Base-by-base conservation (phyloP, 2,329 filamentous ascomycete species). In the Xylaria sp. region DNA sequence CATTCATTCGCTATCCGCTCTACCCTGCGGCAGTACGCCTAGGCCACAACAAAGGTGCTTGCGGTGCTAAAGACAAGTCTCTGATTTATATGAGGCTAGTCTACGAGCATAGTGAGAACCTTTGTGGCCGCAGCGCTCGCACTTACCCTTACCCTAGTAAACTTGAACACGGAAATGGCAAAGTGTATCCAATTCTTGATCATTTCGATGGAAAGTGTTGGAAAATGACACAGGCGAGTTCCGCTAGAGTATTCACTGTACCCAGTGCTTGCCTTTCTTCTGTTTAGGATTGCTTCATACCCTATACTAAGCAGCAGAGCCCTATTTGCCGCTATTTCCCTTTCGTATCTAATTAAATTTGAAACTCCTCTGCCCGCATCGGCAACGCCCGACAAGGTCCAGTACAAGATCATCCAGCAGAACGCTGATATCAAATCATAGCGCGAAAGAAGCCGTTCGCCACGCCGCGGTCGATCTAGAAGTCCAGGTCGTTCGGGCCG, bases 371-470 rank as follows among this genome's bases (percentile, higher is more conserved):
- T 58, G 23, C 17, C 15, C 52, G 9, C 7, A 7, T 28, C 55
- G 70, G 59, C 57, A 57, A 66, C 66, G 60, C 5, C 55, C 57
- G 46, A n/a, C 14, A 38, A 8, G 17, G 17, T n/a, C 14, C 4
- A 21, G 17, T 14, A 57, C 23, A n/a, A n/a, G n/a, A n/a, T 12
- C 56, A 63, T 57, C 9, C 58, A 49, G 47, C 61, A 60, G 70
- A 46, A 67, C 70, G 69, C 77, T 78, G 67, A 78, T 46, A 33
- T 28, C 71, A 61, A 59, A 63, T 70, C 73, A 57, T 83, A 94
- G 91, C 91, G 92, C 79, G 92, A 96, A 87, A 91, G 89, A 82
- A 89, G 88, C 79, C 88, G 90, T 78, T 92, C 90, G 71, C 89
- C 90, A 75, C 89, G 89, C 76, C 88, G 90, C 79, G 86, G 87